Percentiles rank a stretch among this genome's conserved stretches.
Conservation (phyloP, 1,284 basidiomycete genomes). For the Trametes hirsuta region DNA sequence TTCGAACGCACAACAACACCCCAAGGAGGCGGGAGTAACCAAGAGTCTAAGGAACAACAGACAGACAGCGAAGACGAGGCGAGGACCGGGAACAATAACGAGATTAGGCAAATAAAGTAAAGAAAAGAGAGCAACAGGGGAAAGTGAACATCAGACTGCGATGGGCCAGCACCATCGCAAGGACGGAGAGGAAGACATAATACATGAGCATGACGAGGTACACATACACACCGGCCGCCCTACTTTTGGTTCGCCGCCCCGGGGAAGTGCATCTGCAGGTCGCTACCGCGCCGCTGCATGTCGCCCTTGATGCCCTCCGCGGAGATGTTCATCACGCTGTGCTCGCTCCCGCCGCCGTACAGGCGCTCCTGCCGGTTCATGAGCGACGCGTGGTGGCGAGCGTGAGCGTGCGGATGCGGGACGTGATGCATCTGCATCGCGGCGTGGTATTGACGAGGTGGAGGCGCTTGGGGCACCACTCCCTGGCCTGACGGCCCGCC, state of each 20-base stretch:
- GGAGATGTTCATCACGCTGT: constrained; percentile 34
- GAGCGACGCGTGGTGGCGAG: constrained; percentile 58
- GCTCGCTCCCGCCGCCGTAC: constrained; percentile 41
- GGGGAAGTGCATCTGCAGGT: constrained; percentile 49
- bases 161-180: not conserved
- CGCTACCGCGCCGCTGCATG: constrained; percentile 43
- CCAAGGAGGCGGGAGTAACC: not conserved
- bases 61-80: not conserved
- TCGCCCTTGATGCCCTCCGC: constrained; percentile 40
- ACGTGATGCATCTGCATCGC: constrained; percentile 69
- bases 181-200: not conserved
- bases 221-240: constrained; percentile 29
- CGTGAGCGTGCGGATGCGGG: constrained; percentile 75
- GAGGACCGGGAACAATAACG: constrained; percentile 11
- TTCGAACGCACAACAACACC: not conserved
- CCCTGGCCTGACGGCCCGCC: constrained; percentile 6
- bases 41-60: constrained; percentile 6
- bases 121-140: not conserved
- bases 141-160: not conserved
- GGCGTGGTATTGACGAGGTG: constrained; percentile 44
- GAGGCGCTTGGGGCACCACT: not conserved
- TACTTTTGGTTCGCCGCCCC: constrained; percentile 33
- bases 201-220: not conserved
- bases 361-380: constrained; percentile 50
- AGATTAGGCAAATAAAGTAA: constrained; percentile 22